phyloP scores from a whole-genome alignment of 768 basidiomycete species.

The Lentinula raphanica region DNA sequence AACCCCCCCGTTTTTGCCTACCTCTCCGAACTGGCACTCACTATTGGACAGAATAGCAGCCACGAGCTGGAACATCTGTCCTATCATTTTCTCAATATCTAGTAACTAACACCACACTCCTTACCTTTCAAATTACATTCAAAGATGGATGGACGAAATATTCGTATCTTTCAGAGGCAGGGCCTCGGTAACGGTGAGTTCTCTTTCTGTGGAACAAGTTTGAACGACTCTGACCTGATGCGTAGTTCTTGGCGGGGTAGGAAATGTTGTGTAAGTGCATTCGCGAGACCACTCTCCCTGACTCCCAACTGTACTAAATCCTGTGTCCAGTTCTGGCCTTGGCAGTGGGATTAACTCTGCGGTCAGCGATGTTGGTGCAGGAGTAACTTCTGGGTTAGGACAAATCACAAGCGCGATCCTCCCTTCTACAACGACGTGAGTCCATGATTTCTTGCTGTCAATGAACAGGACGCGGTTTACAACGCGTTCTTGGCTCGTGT shows the following conservation, averaged over 20 bases:
- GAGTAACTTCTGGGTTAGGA: constrained; percentile 6
- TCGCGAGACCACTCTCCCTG: neutral
- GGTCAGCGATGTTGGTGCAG: neutral
- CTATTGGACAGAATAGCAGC: neutral
- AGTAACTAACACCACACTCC: neutral
- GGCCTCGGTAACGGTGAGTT: constrained; percentile 4
- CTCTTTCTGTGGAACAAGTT: no score
- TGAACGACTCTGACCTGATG: neutral
- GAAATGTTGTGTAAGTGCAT: constrained; percentile 1
- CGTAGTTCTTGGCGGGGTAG: constrained; percentile 4
- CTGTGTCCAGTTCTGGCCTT: neutral
- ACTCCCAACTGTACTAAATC: neutral
- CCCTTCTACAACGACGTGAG: neutral
- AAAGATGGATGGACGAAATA: neutral
- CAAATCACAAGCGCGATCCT: neutral
- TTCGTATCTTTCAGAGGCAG: constrained; percentile 3
- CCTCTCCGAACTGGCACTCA: neutral
- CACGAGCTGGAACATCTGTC: neutral
- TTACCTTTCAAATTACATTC: neutral
- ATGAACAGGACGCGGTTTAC: no score
- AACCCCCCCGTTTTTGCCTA: neutral
- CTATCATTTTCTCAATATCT: neutral
- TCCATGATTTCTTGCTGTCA: neutral
- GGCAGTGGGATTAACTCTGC: neutral
- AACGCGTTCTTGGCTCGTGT: neutral